Evolutionary conservation across 345 rosid species (phyloP).

Genomic region (Linum usitatissimum): DNA sequence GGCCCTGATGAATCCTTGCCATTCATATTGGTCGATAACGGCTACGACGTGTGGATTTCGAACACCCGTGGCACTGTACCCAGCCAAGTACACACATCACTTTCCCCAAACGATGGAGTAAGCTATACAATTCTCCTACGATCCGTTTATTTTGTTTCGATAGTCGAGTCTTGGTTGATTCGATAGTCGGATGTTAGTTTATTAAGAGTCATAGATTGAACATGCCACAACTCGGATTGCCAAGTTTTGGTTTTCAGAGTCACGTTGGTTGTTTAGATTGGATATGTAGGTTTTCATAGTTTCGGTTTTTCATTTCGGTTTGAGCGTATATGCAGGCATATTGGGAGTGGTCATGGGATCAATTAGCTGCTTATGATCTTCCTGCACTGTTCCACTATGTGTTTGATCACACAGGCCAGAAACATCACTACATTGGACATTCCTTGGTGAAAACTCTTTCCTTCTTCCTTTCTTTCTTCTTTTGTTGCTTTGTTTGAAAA

Average conservation of each 20-base stretch:
- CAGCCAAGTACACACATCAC: conserved; percentile 28
- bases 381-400: conserved; percentile 21
- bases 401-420: conserved; percentile 24
- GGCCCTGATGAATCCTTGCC: conserved; percentile 25
- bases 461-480: background rate
- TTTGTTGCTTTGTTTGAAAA: too few species aligned
- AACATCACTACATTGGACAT: conserved; percentile 29
- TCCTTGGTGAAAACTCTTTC: conserved; percentile 36
- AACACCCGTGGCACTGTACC: conserved; percentile 32
- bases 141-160: too few species aligned
- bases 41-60: conserved; percentile 37
- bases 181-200: too few species aligned
- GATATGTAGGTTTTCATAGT: too few species aligned
- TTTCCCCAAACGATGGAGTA: conserved; percentile 16
- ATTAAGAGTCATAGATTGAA: too few species aligned
- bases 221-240: too few species aligned
- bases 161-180: too few species aligned
- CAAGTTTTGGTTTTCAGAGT: too few species aligned
- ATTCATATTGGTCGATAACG: conserved; percentile 29
- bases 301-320: too few species aligned
- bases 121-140: too few species aligned
- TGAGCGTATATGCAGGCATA: conserved; percentile 16
- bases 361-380: conserved; percentile 22
- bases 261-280: too few species aligned
- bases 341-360: conserved; percentile 43